Percentiles rank a stretch among this genome's conserved stretches.
Evolutionary conservation across 2,329 filamentous ascomycete species (phyloP).

Genomic region (Metarhizium rileyi): DNA sequence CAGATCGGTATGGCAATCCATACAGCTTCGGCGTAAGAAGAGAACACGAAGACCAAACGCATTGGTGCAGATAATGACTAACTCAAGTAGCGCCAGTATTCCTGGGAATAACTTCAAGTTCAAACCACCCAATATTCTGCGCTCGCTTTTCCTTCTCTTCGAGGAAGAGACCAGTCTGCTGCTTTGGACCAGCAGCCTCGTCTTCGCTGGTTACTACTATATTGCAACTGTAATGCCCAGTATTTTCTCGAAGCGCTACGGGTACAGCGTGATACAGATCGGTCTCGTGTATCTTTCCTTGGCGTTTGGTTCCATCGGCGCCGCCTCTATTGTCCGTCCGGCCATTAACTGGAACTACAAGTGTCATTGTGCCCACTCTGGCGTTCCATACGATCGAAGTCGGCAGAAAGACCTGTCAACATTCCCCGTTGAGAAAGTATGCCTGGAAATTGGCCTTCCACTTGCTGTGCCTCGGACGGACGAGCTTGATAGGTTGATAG

Average conservation of each 20-base stretch:
- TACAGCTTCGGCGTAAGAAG: conserved; percentile 13
- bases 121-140: conserved; percentile 30
- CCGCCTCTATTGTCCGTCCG: conserved; percentile 38
- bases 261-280: conserved; percentile 44
- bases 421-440: conserved; percentile 42
- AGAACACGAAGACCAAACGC: neutral
- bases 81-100: conserved; percentile 9
- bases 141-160: conserved; percentile 28
- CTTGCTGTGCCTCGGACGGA: conserved; percentile 40
- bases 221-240: conserved; percentile 35
- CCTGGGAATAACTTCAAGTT: conserved; percentile 22
- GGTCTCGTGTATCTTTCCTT: conserved; percentile 45
- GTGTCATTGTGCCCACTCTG: conserved; percentile 44
- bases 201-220: conserved; percentile 42
- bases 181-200: conserved; percentile 32
- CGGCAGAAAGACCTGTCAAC: conserved; percentile 37
- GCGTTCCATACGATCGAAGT: conserved; percentile 42
- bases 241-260: conserved; percentile 42
- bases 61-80: neutral
- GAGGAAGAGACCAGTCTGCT: conserved; percentile 35
- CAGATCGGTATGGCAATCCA: conserved; percentile 23
- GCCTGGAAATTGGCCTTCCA: conserved; percentile 39
- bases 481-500: conserved; percentile 35
- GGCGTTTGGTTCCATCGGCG: conserved; percentile 37
- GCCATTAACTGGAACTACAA: conserved; percentile 59